Conservation (phyloP, 179 eudicot genomes). For the Spergularia azorica region DNA sequence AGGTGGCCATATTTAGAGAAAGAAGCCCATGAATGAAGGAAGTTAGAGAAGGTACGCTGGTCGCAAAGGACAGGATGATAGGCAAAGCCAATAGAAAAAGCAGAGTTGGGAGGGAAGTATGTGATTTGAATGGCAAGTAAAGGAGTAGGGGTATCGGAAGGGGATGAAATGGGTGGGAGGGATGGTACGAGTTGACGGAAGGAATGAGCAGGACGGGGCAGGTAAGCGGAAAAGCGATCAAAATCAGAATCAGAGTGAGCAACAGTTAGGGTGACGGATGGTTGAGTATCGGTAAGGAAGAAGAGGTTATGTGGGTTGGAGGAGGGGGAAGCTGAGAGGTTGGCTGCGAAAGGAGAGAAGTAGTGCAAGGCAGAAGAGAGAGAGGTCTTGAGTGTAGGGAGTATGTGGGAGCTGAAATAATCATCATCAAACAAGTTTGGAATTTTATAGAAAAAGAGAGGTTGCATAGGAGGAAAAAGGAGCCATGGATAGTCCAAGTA, state of each 20-base stretch:
- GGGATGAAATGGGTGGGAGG: constrained; percentile 13
- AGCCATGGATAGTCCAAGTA: constrained; percentile 62
- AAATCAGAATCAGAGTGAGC: constrained; percentile 37
- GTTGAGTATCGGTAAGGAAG: constrained; percentile 28
- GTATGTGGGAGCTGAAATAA: constrained; percentile 24
- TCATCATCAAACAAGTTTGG: background rate
- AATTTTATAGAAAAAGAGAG: constrained; percentile 57
- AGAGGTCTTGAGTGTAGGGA: constrained; percentile 50
- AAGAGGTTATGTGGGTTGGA: constrained; percentile 14
- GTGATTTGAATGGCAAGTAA: constrained; percentile 53
- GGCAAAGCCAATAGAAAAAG: constrained; percentile 46
- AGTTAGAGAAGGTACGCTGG: constrained; percentile 36
- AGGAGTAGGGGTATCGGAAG: background rate
- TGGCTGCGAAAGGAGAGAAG: constrained; percentile 46
- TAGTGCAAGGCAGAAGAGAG: constrained; percentile 56
- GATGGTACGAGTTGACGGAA: constrained; percentile 47
- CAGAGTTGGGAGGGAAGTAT: constrained; percentile 34
- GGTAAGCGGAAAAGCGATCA: constrained; percentile 26
- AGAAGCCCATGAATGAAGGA: constrained; percentile 46
- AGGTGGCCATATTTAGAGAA: constrained; percentile 19
- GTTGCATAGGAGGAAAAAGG: constrained; percentile 39
- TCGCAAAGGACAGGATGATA: constrained; percentile 44
- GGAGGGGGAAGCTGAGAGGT: constrained; percentile 4
- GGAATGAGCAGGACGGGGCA: constrained; percentile 25
- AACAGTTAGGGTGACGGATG: constrained; percentile 34